Evolutionary conservation across 2,329 filamentous ascomycete genomes (phyloP).

Genomic region (Phialophora verrucosa): DNA sequence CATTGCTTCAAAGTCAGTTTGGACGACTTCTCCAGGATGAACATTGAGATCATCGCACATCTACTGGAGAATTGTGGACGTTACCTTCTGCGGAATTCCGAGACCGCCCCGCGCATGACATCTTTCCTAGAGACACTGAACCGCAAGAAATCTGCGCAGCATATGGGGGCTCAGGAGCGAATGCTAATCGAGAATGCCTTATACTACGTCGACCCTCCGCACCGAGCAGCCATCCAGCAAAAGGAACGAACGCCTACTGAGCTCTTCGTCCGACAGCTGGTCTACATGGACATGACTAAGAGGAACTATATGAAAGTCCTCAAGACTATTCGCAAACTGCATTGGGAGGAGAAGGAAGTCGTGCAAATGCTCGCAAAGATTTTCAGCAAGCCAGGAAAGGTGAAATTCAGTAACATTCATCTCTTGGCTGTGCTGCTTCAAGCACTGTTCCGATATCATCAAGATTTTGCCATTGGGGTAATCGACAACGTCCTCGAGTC

Average conservation of each 20-base stretch:
- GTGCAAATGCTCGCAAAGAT: conserved; percentile 82
- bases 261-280: conserved; percentile 86
- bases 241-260: conserved; percentile 95
- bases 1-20: conserved; percentile 97
- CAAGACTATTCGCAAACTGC: conserved; percentile 91
- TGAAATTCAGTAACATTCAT: conserved; percentile 97
- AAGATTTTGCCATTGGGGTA: conserved; percentile 85
- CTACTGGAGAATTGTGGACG: conserved; percentile 94
- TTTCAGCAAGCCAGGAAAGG: conserved; percentile 94
- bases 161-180: conserved; percentile 91
- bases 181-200: conserved; percentile 99
- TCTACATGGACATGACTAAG: conserved; percentile 93
- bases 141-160: conserved; percentile 93
- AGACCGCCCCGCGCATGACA: conserved; percentile 89
- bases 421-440: conserved; percentile 87
- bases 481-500: conserved; percentile 92
- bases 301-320: conserved; percentile 91
- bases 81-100: conserved; percentile 88
- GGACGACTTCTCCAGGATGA: conserved; percentile 98
- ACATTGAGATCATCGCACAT: conserved; percentile 97
- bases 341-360: conserved; percentile 94
- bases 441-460: conserved; percentile 88
- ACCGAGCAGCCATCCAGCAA: conserved; percentile 90
- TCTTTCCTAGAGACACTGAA: conserved; percentile 94
- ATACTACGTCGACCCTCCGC: conserved; percentile 96